Percentiles rank a stretch among this genome's conserved stretches.
phyloP scores from a whole-genome alignment of 768 basidiomycete genomes.

The Crepidotus variabilis region DNA sequence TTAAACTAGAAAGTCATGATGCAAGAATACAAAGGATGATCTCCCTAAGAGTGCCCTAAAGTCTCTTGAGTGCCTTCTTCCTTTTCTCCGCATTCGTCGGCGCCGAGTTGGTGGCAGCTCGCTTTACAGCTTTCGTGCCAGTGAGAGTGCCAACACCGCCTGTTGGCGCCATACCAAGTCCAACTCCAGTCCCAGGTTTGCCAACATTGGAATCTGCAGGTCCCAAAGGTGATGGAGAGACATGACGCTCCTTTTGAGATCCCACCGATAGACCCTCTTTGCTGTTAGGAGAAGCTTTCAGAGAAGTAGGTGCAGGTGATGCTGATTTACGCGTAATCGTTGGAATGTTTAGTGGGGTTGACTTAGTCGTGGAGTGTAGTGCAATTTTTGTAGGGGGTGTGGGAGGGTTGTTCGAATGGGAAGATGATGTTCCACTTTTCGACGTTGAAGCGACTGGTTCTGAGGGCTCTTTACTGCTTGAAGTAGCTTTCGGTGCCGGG shows the following conservation, averaged over 20 bases:
- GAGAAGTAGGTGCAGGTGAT: constrained; percentile 37
- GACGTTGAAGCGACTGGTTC: constrained; percentile 27
- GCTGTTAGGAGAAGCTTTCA: constrained; percentile 35
- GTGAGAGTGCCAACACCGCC: constrained; percentile 28
- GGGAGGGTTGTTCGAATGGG: constrained; percentile 17
- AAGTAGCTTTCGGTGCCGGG: constrained; percentile 8
- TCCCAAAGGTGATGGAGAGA: constrained; percentile 65
- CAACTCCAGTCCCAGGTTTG: constrained; percentile 28
- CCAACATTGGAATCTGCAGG: constrained; percentile 69
- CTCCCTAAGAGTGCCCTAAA: constrained; percentile 30
- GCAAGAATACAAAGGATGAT: too few species aligned
- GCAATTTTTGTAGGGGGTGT: constrained; percentile 13
- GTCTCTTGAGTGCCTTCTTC: constrained; percentile 83
- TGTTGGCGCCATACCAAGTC: constrained; percentile 29
- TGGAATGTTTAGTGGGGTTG: constrained; percentile 35
- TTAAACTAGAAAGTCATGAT: too few species aligned
- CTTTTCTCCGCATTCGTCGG: constrained; percentile 69
- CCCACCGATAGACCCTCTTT: constrained; percentile 32
- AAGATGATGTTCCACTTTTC: constrained; percentile 16
- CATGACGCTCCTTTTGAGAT: constrained; percentile 53
- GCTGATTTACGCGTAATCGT: constrained; percentile 41
- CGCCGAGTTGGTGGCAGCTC: constrained; percentile 52
- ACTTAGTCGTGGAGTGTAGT: constrained; percentile 17
- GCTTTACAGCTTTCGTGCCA: constrained; percentile 63
- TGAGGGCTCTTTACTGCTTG: constrained; percentile 19